Evolutionary conservation across 2,329 filamentous ascomycete genomes (phyloP).

Genomic region (Nakataea oryzae): DNA sequence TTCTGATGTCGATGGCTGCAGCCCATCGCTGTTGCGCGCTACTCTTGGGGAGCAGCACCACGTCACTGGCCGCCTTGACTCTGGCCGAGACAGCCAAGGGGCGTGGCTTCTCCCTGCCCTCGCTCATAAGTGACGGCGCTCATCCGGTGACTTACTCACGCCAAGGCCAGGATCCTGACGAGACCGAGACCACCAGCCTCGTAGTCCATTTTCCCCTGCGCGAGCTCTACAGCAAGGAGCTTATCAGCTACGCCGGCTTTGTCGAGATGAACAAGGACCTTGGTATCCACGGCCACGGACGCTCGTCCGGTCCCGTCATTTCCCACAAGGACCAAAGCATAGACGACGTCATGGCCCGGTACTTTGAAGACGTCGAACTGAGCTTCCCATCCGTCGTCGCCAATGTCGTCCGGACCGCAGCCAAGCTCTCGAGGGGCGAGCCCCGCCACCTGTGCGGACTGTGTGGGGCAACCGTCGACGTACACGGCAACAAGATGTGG

Average conservation of each 20-base stretch:
- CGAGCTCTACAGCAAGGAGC: constrained; percentile 75
- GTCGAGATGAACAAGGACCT: constrained; percentile 15
- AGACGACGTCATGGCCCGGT: constrained; percentile 80
- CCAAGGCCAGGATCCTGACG: constrained; percentile 5
- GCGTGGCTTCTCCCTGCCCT: constrained; percentile 72
- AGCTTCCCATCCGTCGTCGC: constrained; percentile 86
- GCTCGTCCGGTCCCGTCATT: constrained; percentile 33
- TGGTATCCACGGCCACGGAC: background rate
- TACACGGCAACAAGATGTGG: constrained; percentile 52
- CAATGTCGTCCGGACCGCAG: constrained; percentile 89
- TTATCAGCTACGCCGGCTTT: constrained; percentile 54
- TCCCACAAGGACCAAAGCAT: constrained; percentile 75
- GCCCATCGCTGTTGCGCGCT: constrained; percentile 54
- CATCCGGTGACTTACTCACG: constrained; percentile 17
- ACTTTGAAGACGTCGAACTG: constrained; percentile 77
- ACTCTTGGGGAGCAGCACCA: constrained; percentile 79
- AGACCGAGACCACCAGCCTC: constrained; percentile 10
- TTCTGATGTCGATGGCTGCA: constrained; percentile 58
- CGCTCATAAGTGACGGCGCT: constrained; percentile 68
- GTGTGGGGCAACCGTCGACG: constrained; percentile 59
- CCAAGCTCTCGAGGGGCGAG: constrained; percentile 53
- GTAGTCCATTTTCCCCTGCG: constrained; percentile 68
- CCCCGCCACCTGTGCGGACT: constrained; percentile 43
- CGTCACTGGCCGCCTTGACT: constrained; percentile 74
- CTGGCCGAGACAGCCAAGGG: constrained; percentile 87